Evolutionary conservation across 306 rosid genomes (phyloP).

Genomic region (Glycine tomentella): DNA sequence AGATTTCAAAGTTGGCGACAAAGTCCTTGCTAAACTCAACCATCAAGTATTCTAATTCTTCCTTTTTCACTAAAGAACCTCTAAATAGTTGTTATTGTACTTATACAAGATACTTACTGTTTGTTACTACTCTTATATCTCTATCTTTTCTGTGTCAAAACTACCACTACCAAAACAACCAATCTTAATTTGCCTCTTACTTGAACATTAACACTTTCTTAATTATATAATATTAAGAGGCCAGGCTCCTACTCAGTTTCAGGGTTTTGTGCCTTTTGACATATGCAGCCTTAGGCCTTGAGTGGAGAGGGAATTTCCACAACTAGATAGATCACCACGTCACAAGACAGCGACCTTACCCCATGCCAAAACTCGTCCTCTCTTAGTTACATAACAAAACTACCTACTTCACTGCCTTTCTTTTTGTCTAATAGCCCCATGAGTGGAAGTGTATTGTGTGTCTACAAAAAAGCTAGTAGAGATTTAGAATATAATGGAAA

Average conservation of each 20-base stretch:
- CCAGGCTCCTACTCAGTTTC: too few species aligned
- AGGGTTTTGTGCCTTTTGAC: neutral
- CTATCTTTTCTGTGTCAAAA: neutral
- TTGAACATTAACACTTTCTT: neutral
- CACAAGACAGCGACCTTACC: neutral
- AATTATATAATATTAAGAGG: neutral
- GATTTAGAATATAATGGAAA: too few species aligned
- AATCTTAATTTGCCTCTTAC: neutral
- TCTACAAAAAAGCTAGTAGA: too few species aligned
- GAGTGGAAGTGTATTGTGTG: neutral
- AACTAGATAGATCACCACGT: neutral
- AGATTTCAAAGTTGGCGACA: conserved; percentile 70
- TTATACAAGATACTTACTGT: too few species aligned
- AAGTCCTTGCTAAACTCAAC: conserved; percentile 62
- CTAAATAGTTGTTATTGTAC: too few species aligned
- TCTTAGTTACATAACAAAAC: neutral
- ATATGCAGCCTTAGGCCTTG: neutral
- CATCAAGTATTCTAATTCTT: conserved; percentile 49
- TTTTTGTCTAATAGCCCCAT: neutral
- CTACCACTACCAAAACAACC: neutral
- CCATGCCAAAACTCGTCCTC: neutral
- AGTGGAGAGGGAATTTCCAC: neutral
- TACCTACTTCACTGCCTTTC: neutral
- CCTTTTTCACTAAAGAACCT: neutral
- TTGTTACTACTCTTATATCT: too few species aligned